These are phyloP conservation scores for Tulasnella sp. DNA, from an alignment of 768 basidiomycete species.

Conservation along the genomic window DNA sequence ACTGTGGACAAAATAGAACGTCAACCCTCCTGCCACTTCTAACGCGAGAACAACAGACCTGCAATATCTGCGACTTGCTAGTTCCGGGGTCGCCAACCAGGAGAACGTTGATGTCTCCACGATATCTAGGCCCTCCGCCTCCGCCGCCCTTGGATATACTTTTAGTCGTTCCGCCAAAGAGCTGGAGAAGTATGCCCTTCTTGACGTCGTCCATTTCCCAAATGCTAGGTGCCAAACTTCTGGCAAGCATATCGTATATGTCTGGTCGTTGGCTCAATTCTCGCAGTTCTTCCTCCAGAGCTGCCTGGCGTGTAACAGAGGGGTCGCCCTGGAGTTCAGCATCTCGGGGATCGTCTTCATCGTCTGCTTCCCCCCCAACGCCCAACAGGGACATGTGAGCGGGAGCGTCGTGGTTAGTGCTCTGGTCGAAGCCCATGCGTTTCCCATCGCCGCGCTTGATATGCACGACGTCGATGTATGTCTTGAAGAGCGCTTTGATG, in stretches of 20 bases:
- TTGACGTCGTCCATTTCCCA: constrained; percentile 99
- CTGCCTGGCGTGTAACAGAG: constrained; percentile 35
- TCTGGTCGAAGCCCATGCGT: constrained; percentile 63
- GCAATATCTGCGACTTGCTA: constrained; percentile 88
- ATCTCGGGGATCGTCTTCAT: constrained; percentile 32
- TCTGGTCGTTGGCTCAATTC: constrained; percentile 64
- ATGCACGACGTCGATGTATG: constrained; percentile 92
- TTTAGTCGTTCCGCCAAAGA: constrained; percentile 98
- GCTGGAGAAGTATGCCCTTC: constrained; percentile 89
- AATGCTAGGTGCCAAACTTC: constrained; percentile 85
- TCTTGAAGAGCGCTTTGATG: constrained; percentile 94
- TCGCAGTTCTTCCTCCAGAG: constrained; percentile 66
- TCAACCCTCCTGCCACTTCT: neutral
- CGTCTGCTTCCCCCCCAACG: constrained; percentile 49
- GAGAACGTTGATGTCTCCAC: constrained; percentile 95
- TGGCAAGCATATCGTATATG: constrained; percentile 72
- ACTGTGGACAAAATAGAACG: constrained; percentile 36
- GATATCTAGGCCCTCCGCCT: constrained; percentile 88
- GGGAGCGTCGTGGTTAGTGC: constrained; percentile 59
- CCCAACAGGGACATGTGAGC: constrained; percentile 47
- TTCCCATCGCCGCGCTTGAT: constrained; percentile 53
- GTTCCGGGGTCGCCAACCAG: constrained; percentile 97
- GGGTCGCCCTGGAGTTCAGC: constrained; percentile 25
- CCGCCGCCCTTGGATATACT: constrained; percentile 85
- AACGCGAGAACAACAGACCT: constrained; percentile 38